Percentiles rank a stretch among this genome's conserved stretches.
Conservation (phyloP, 495 filamentous ascomycete species). For the Cryomyces minteri region DNA sequence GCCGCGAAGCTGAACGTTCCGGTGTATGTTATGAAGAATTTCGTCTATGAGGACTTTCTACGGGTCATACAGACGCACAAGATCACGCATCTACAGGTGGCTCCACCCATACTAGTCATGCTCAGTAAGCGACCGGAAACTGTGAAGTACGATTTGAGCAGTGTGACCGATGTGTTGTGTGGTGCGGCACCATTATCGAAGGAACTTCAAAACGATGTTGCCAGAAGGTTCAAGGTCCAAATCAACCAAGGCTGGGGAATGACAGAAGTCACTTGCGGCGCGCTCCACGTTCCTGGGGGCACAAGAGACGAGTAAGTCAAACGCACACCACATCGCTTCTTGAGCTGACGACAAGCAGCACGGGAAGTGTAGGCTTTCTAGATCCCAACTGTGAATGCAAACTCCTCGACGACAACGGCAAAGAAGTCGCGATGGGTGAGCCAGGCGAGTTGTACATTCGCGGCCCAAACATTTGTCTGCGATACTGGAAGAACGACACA, state of each 20-base stretch:
- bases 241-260: slow-evolving; percentile 20
- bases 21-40: slow-evolving; percentile 18
- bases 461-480: slow-evolving; percentile 16
- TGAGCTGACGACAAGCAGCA: slow-evolving; percentile 4
- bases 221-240: slow-evolving; percentile 9
- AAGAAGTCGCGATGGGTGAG: slow-evolving; percentile 14
- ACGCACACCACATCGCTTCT: not conserved
- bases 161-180: slow-evolving; percentile 16
- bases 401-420: slow-evolving; percentile 19
- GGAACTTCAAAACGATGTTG: slow-evolving; percentile 17
- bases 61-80: slow-evolving; percentile 14
- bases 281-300: slow-evolving; percentile 12
- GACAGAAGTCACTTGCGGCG: slow-evolving; percentile 20
- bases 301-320: slow-evolving; percentile 10
- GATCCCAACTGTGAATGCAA: slow-evolving; percentile 17
- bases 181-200: slow-evolving; percentile 18
- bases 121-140: slow-evolving; percentile 19
- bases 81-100: slow-evolving; percentile 18
- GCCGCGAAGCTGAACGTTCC: slow-evolving; percentile 14
- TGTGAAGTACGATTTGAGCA: slow-evolving; percentile 18
- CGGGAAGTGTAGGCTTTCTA: slow-evolving; percentile 15
- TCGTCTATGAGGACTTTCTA: slow-evolving; percentile 17
- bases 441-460: slow-evolving; percentile 19
- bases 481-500: slow-evolving; percentile 18
- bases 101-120: slow-evolving; percentile 20